These are phyloP conservation scores for Magnaporthiopsis rhizophila DNA, from an alignment of 2,329 filamentous ascomycete genomes.

Conservation along the genomic window DNA sequence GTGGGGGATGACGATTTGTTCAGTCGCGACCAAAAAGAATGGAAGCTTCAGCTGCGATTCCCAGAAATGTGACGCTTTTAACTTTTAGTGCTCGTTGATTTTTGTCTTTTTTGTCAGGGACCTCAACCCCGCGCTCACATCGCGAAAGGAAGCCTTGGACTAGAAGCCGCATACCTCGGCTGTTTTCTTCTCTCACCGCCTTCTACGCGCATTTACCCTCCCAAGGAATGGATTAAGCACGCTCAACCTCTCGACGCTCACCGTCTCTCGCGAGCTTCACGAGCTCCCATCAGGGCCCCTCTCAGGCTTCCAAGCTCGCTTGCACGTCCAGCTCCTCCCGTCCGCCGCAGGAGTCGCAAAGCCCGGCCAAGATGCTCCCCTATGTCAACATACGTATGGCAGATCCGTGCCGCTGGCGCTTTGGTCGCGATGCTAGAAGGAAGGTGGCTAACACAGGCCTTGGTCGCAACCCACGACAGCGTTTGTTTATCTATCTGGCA, in stretches of 20 bases:
- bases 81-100: not conserved
- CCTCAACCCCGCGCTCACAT: not conserved
- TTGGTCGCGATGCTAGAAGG: constrained; percentile 4
- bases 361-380: constrained; percentile 18
- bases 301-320: not conserved
- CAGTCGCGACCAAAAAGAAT: not conserved
- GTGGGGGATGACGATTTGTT: not conserved
- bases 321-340: not conserved
- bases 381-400: constrained; percentile 20
- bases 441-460: not conserved
- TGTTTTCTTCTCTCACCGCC: not conserved
- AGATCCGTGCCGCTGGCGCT: not conserved
- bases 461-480: constrained; percentile 21
- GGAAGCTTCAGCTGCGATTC: not conserved
- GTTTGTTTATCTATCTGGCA: constrained; percentile 32
- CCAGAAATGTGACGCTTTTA: not conserved
- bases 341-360: not conserved
- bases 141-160: not conserved
- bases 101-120: not conserved
- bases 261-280: not conserved
- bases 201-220: not conserved
- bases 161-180: not conserved
- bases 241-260: not conserved
- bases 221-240: not conserved
- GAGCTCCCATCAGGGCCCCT: not conserved